Evolutionary conservation across 768 basidiomycete genomes (phyloP).

Genomic region (Mycena epipterygia): DNA sequence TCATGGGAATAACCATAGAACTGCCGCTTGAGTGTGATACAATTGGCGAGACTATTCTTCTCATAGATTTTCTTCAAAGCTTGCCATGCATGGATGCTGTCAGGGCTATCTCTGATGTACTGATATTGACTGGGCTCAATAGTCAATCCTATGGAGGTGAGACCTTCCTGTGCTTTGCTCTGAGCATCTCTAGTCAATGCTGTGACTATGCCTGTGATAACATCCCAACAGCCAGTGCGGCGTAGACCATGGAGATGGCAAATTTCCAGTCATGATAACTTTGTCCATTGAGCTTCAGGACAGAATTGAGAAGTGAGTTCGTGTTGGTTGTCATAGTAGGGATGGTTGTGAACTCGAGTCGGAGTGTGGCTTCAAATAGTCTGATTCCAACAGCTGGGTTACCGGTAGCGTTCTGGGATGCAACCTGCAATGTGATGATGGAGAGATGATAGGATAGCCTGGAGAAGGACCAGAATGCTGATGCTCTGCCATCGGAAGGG

Average conservation of each 20-base stretch:
- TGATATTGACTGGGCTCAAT: too few relatives aligned
- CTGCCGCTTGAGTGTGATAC: constrained; percentile 4
- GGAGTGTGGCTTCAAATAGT: too few relatives aligned
- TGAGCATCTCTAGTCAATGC: neutral
- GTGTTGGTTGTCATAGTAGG: too few relatives aligned
- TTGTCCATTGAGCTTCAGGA: neutral
- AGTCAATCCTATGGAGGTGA: too few relatives aligned
- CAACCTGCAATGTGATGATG: too few relatives aligned
- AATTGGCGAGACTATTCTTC: neutral
- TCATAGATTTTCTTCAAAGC: neutral
- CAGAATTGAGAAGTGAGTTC: neutral
- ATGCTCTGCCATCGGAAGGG: too few relatives aligned
- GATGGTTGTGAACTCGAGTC: too few relatives aligned
- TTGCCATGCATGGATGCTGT: neutral
- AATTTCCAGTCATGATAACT: neutral
- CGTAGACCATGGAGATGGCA: neutral
- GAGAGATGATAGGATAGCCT: too few relatives aligned
- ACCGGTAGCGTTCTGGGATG: too few relatives aligned
- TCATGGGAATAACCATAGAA: constrained; percentile 1
- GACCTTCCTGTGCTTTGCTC: neutral
- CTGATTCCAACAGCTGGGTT: too few relatives aligned
- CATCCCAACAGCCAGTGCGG: neutral
- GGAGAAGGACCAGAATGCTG: too few relatives aligned
- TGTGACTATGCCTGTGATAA: neutral
- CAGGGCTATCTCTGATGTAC: neutral